Percentiles rank a stretch among this genome's conserved stretches.
These are phyloP conservation scores for Euphorbia peplus DNA, from an alignment of 345 rosid species.

Conservation along the genomic window DNA sequence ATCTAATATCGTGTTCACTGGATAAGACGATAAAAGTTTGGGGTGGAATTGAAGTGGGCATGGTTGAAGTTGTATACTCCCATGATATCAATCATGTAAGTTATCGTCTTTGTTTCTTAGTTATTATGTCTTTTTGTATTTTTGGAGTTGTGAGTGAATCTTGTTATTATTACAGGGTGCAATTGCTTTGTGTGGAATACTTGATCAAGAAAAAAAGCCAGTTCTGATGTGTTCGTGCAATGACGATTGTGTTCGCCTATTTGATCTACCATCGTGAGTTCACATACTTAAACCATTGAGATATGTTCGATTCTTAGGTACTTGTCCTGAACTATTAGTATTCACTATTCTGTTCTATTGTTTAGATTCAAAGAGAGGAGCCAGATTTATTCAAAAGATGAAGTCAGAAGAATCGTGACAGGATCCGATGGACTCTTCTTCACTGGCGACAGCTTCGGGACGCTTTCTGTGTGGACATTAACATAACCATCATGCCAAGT, in stretches of 20 bases:
- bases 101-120: too few relatives aligned
- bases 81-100: constrained; percentile 11
- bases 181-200: constrained; percentile 11
- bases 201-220: constrained; percentile 23
- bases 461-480: too few relatives aligned
- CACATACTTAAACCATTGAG: too few relatives aligned
- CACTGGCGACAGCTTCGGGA: too few relatives aligned
- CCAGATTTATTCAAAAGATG: too few relatives aligned
- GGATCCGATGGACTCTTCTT: too few relatives aligned
- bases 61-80: constrained; percentile 12
- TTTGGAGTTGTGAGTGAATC: not conserved
- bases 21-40: constrained; percentile 56
- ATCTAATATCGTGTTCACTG: constrained; percentile 53
- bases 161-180: constrained; percentile 19
- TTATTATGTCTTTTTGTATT: not conserved
- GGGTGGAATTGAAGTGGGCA: constrained; percentile 35
- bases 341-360: too few relatives aligned
- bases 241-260: constrained; percentile 16
- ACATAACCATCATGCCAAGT: too few relatives aligned
- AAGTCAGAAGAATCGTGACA: too few relatives aligned
- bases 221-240: constrained; percentile 22
- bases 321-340: too few relatives aligned
- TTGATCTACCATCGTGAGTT: constrained; percentile 18
- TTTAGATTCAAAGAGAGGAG: too few relatives aligned
- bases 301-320: too few relatives aligned